Base-by-base conservation (phyloP, 345 rosid species). In the Brassica carinata region DNA sequence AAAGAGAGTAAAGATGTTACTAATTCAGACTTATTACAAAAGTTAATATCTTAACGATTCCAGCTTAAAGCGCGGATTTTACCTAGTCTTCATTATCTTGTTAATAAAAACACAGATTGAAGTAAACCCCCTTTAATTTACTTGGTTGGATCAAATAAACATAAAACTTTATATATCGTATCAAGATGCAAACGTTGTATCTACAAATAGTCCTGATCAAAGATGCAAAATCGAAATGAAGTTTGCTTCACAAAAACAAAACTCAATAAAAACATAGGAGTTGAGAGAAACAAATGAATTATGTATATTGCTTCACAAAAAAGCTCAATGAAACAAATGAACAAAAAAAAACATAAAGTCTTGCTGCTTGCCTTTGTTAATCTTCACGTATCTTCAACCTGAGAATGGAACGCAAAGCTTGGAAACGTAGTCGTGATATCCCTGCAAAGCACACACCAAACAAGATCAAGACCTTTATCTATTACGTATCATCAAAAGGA, bases 381-480 rank as follows among this genome's bases (percentile, higher is more conserved):
- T 70, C 64, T 3, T 90, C 75, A 93, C 65, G 98, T 88, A 71
- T 95, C 99, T 48, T 93, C 97, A 55, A 95, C 99, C 85, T 94
- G 98, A 7, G 99, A 95, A 77, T 95, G 99, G 83, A 95, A 95
- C 65, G 93, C 99, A 71, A 91, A 95, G 90, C 99, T 95, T 0
- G 99, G 99, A 83, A 95, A 95, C 7, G 57, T 51, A 30, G 99
- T 93, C 0, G 99, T 93, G 74, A 95, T 95, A 74, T 95, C 99
- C 92, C 98, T 95, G 88, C 76, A 23, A 71, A 71, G n/a, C 62
- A 79, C 14, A 2, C n/a, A 79, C 29, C 29, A 10, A 73, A 67
- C 38, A 77, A 62, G 5, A 69, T 70, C 75, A 70, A 4, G 13
- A 59, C 15, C 75, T 64, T 64, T 30, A 7, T 58, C 7, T 15